Base-by-base conservation (phyloP, 495 filamentous ascomycete genomes). In the Tuber umbilicatum region DNA sequence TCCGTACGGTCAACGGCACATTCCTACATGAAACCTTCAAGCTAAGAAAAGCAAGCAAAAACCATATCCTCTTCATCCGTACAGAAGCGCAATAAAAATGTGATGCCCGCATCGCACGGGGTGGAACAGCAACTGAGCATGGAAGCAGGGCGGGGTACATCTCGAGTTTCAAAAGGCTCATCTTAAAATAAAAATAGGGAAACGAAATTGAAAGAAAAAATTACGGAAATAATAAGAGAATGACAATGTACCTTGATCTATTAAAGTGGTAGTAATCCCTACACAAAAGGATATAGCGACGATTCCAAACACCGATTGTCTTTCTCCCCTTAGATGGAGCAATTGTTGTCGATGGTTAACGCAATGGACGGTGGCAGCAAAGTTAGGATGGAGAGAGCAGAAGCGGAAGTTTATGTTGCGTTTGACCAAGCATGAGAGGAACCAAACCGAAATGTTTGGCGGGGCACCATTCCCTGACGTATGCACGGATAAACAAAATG, bases 1-100 rank as follows among this genome's bases (percentile, higher is more conserved):
- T 74, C 64, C 72, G 72, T 23, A 74, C 47, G 14, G 55, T 64
- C 31, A 64, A 27, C n/a, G 55, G 55, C 12, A 64, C 27, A 35
- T 64, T 64, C 3, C 27, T 16, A 64, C 55, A 64, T 64, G 55
- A 64, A 64, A 35, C 55, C 31, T 64, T 17, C 27, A 35, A 16
- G 27, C 55, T 35, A 31, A 64, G 27, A 27, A 64, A 64, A 17
- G 27, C 55, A 64, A 35, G 55, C 27, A 64, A 35, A 64, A 19
- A 5, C 12, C 12, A 64, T 35, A 19, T 35, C 4, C 55, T 16
- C 55, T 10, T 6, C 55, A 64, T 35, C 55, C 5, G 14, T 4
- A 5, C 12, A 35, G 16, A 64, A 64, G 27, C 6, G 27, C 27
- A 64, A 35, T 35, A 35, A 17, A 64, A 64, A 64, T 2, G 27